Evolutionary conservation across 2,329 filamentous ascomycete genomes (phyloP), one percentile per base, ranked within the genome.

Genomic region (Sordariomycetes sp.): DNA sequence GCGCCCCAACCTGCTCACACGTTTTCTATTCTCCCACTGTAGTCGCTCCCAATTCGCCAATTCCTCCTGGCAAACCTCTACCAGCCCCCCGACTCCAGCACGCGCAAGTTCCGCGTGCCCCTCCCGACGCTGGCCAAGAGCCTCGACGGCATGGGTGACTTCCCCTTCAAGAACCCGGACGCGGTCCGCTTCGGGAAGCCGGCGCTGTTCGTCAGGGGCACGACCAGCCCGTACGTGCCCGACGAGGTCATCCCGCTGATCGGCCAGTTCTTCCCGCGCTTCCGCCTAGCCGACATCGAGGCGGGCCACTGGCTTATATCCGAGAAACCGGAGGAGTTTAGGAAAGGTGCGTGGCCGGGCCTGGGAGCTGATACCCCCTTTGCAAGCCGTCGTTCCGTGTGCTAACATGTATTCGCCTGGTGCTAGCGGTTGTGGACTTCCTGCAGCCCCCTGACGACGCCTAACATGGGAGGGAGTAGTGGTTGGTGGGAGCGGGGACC

Each of bases 11-110:
- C n/a, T 35, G 28, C 20, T 46, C 20, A 52, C 18, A 37, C 14
- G 12, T 25, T 20, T 16, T 52, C 37, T 20, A 54, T 25, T 28
- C 20, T 53, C 50, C 14, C 24, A 22, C 4, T 18, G 67, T 57
- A 85, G 77, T 83, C 86, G 16, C 71, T 95, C 4, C 76, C 85
- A 0, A 87, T 99, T 63, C 86, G 94, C 2, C 92, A 97, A 68
- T 99, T 97, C 70, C 80, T 99, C 18, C 81, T 99, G 1, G 90
- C 89, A 12, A 99, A 97, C 68, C 76, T 97, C 46, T 72, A 87
- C 63, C 82, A 85, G 5, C 76, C 78, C 0, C 48, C 64, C 10
- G 72, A 70, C 18, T 73, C 78, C 55, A 76, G 80, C 35, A 76
- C 76, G 2, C 80, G 88, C 65, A 85, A 82, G 64, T 97, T 94